phyloP scores from a whole-genome alignment of 164 flowering plant species.

The Cinnamomum micranthum region DNA sequence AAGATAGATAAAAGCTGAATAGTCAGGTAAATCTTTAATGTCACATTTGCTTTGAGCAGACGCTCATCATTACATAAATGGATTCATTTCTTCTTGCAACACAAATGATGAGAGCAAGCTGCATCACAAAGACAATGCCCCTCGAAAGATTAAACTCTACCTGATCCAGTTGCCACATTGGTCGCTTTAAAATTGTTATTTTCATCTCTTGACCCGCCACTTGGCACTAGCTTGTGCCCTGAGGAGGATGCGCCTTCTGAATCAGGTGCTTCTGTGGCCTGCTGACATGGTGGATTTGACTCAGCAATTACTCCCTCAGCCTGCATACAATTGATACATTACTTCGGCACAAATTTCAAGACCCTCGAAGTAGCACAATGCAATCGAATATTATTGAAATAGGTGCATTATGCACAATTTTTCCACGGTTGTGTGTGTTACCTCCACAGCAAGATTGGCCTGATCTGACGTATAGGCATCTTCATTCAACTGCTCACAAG shows the following conservation, averaged over 20 bases:
- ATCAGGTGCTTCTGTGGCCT: conserved; percentile 11
- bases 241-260: conserved; percentile 42
- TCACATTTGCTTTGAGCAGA: not conserved
- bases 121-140: too few species aligned
- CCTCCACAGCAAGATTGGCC: conserved; percentile 21
- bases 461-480: conserved; percentile 17
- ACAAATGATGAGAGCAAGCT: not conserved
- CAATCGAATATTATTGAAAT: not conserved
- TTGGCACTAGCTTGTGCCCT: conserved; percentile 22
- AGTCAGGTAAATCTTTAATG: not conserved
- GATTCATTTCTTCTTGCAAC: not conserved
- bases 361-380: not conserved
- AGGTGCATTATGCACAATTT: not conserved
- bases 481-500: conserved; percentile 15
- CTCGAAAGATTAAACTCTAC: conserved; percentile 12
- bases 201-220: not conserved
- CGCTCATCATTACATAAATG: not conserved
- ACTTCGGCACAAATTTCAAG: not conserved
- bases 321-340: not conserved
- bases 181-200: not conserved
- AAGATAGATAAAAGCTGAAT: not conserved
- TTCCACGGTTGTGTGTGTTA: conserved; percentile 9
- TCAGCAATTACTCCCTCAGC: conserved; percentile 16
- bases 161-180: conserved; percentile 14
- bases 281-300: conserved; percentile 6